These are phyloP conservation scores for Pouteria glomerata DNA, from an alignment of 148 eudicot species.

Conservation along the genomic window DNA sequence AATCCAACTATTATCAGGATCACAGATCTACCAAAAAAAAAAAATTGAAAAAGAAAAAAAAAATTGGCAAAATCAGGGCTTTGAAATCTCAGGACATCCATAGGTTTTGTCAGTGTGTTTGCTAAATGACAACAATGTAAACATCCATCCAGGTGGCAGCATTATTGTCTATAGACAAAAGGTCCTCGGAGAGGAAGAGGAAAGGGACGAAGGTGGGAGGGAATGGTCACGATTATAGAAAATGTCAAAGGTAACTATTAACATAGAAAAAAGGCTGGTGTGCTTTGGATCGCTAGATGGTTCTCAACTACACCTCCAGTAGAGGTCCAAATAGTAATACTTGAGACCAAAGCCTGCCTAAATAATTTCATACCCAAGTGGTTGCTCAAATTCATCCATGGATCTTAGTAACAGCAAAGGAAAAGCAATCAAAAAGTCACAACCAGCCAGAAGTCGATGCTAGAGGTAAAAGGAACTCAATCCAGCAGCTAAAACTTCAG, in stretches of 20 bases:
- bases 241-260: neutral
- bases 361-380: slow-evolving; percentile 2
- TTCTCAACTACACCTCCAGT: neutral
- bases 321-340: neutral
- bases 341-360: neutral
- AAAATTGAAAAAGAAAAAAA: neutral
- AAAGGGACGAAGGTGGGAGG: neutral
- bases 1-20: neutral
- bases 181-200: neutral
- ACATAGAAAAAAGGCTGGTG: neutral
- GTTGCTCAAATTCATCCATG: neutral
- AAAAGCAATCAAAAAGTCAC: neutral
- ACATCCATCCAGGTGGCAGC: neutral
- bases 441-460: neutral
- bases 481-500: neutral
- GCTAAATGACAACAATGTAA: neutral
- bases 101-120: neutral
- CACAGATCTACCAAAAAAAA: neutral
- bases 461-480: neutral
- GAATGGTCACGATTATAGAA: neutral
- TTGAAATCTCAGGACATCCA: neutral
- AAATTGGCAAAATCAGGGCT: neutral
- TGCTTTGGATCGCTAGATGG: neutral
- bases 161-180: neutral
- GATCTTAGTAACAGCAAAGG: neutral